A percentile compares a stretch with the other conserved stretches of the same genome.
phyloP scores from a whole-genome alignment of 2,329 filamentous ascomycete genomes.

The Nemania sp. region DNA sequence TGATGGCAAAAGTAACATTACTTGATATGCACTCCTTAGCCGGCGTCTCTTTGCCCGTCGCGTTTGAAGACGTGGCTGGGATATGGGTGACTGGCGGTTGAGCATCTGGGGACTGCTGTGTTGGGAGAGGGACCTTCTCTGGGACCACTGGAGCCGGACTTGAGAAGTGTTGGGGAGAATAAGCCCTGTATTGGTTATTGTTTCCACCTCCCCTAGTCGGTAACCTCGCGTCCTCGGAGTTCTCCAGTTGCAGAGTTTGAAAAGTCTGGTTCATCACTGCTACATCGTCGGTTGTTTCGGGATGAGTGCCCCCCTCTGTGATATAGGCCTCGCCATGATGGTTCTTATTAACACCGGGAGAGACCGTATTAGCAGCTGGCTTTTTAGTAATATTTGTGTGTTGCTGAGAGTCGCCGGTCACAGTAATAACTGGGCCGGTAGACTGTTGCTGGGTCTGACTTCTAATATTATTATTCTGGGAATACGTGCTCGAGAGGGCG shows the following conservation, averaged over 20 bases:
- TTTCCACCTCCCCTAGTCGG: neutral
- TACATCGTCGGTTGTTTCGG: neutral
- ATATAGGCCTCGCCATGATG: neutral
- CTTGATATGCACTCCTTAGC: slow-evolving; percentile 15
- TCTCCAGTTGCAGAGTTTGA: slow-evolving; percentile 8
- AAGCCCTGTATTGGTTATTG: neutral
- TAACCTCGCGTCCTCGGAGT: neutral
- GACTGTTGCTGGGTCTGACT: neutral
- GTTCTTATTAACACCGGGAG: neutral
- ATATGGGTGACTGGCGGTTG: neutral
- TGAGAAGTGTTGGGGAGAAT: neutral
- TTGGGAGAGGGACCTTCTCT: neutral
- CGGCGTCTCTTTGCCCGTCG: neutral
- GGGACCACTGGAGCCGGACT: neutral
- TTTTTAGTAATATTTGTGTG: too few species aligned
- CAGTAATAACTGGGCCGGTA: neutral
- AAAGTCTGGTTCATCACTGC: slow-evolving; percentile 1
- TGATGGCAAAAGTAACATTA: slow-evolving; percentile 7
- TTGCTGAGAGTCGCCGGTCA: neutral
- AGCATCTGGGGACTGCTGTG: neutral
- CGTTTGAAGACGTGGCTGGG: neutral
- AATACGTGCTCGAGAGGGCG: neutral
- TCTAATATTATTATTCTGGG: neutral
- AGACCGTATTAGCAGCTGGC: neutral
- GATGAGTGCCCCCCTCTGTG: neutral